Conservation (phyloP, 2,329 filamentous ascomycete species). For the Emericellopsis atlantica region DNA sequence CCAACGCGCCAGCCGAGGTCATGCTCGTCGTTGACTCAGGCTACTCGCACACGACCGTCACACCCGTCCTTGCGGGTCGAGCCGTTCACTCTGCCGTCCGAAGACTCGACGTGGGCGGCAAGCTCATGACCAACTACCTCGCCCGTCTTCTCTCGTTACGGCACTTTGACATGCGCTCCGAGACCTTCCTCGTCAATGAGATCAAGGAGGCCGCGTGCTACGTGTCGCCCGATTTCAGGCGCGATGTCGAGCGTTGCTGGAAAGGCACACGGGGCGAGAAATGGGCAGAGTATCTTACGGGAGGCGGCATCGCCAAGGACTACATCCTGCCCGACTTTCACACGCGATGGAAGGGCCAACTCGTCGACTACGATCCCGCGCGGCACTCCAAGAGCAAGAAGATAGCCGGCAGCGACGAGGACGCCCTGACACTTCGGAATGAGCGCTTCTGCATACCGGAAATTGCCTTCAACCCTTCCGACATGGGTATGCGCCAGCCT, state of each 20-base stretch:
- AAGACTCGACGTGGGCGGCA: slow-evolving; percentile 82
- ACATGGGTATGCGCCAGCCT: slow-evolving; percentile 73
- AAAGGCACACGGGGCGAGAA: slow-evolving; percentile 56
- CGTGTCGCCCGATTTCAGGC: slow-evolving; percentile 62
- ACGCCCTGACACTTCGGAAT: slow-evolving; percentile 77
- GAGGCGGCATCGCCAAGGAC: slow-evolving; percentile 63
- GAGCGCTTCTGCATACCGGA: slow-evolving; percentile 88
- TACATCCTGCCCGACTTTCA: slow-evolving; percentile 83
- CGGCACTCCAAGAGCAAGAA: slow-evolving; percentile 40
- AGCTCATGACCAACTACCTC: slow-evolving; percentile 84
- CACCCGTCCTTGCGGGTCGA: slow-evolving; percentile 69
- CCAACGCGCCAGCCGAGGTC: slow-evolving; percentile 54
- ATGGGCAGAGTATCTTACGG: slow-evolving; percentile 32
- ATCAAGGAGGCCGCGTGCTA: slow-evolving; percentile 89
- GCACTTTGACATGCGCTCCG: slow-evolving; percentile 92
- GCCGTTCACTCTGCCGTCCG: slow-evolving; percentile 73
- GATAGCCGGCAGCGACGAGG: slow-evolving; percentile 44
- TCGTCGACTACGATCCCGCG: slow-evolving; percentile 65
- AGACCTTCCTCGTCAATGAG: slow-evolving; percentile 86
- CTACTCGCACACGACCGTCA: slow-evolving; percentile 86
- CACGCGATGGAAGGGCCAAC: slow-evolving; percentile 46
- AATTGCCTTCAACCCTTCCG: slow-evolving; percentile 72
- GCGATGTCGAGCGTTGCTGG: slow-evolving; percentile 74
- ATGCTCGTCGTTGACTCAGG: slow-evolving; percentile 84
- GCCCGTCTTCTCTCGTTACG: slow-evolving; percentile 81